Percentiles rank a stretch among this genome's conserved stretches.
These are phyloP conservation scores for Botrytis fabae DNA, from an alignment of 2,329 filamentous ascomycete genomes.

Conservation along the genomic window DNA sequence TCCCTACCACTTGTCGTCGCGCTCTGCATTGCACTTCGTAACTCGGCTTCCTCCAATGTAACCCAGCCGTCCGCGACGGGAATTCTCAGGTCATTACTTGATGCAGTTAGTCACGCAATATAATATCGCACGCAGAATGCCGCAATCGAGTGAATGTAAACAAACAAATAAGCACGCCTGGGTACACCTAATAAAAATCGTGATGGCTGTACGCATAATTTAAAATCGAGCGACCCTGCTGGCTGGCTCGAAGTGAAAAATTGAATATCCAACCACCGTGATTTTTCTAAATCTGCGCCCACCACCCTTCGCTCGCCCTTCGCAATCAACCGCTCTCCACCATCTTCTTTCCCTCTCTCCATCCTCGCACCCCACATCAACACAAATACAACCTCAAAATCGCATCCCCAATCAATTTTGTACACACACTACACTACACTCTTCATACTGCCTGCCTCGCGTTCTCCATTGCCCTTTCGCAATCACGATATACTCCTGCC, in stretches of 20 bases:
- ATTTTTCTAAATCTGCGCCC: background rate
- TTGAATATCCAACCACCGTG: slow-evolving; percentile 12
- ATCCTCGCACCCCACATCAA: slow-evolving; percentile 12
- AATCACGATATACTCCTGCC: background rate
- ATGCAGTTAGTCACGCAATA: background rate
- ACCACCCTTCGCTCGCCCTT: background rate
- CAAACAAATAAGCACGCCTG: background rate
- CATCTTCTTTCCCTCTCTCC: background rate
- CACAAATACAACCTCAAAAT: slow-evolving; percentile 21
- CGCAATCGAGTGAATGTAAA: background rate
- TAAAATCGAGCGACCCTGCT: slow-evolving; percentile 8
- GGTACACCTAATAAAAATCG: background rate
- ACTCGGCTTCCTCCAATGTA: background rate
- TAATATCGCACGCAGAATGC: background rate
- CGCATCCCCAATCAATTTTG: slow-evolving; percentile 16
- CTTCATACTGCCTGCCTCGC: background rate
- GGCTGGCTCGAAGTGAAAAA: background rate
- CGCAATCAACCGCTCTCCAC: background rate
- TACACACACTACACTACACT: slow-evolving; percentile 3
- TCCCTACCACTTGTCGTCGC: background rate
- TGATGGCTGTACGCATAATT: background rate
- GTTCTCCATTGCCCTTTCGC: background rate
- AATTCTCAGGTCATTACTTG: background rate
- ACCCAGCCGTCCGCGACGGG: background rate
- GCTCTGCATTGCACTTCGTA: background rate